Evolutionary conservation across 768 basidiomycete species (phyloP), one percentile per base, ranked within the genome.

Genomic region (Lepiota brunneoincarnata): DNA sequence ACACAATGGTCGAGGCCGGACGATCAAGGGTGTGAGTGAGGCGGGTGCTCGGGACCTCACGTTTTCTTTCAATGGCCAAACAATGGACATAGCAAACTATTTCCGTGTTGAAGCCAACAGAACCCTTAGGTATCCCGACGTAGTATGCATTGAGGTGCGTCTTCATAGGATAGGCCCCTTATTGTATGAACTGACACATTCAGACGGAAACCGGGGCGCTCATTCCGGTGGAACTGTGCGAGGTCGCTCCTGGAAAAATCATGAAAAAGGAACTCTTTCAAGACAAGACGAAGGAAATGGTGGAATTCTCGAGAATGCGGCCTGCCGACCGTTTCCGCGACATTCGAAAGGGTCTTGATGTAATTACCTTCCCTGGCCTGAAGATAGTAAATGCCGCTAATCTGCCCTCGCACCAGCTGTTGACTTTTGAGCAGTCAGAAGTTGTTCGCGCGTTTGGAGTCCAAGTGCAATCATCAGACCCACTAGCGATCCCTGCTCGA

Each of bases 251-350:
- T 0, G 91, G 91, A 0, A 88, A 92, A 58, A 81, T 90, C 43
- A 83, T 87, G 76, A 76, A 82, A 38, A 88, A 86, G 58, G 83
- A 87, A 45, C 72, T 92, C 0, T 87, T 88, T 0, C 72, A 82
- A 0, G 85, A 89, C 40, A 83, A 83, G 61, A 89, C 84, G 0
- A 80, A 75, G 43, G 77, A 81, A 2, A 80, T 91, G 24, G 74
- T 91, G 0, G 77, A 79, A 0, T 91, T 92, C 58, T 79, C 89
- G 0, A 86, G 86, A 7, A 83, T 81, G 68, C 74, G 63, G 34
- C 90, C 90, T 0, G 49, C 59, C 0, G 80, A 85, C 0, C 81
- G 91, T 9, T 73, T 91, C 6, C 63, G 59, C 1, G 79, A 77
- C 53, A 89, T 89, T 46, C 58, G 47, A 1, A 64, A 73, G 5